These are phyloP conservation scores for Pythium guiyangense DNA, from an alignment of 352 stramenopile genomes.

Conservation along the genomic window DNA sequence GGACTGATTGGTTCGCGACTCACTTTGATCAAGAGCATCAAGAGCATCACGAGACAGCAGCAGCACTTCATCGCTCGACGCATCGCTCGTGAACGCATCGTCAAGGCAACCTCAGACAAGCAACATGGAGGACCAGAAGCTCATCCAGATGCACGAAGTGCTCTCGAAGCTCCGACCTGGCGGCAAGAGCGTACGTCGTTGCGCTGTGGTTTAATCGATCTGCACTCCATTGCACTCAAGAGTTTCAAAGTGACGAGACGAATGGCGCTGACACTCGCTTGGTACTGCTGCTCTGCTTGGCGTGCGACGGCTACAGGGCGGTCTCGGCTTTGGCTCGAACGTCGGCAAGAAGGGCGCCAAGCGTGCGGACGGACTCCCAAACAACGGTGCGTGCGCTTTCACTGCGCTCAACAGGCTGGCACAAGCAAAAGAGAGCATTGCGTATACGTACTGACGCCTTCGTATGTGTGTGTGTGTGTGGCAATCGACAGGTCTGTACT, in stretches of 20 bases:
- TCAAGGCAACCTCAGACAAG: not conserved
- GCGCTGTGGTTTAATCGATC: not conserved
- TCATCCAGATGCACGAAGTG: constrained; percentile 81
- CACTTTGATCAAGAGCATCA: too few species aligned
- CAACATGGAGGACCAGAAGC: constrained; percentile 79
- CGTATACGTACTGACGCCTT: not conserved
- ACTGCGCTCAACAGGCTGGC: not conserved
- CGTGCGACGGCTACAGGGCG: too few species aligned
- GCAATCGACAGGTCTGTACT: constrained; percentile 45
- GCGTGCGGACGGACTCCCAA: constrained; percentile 65
- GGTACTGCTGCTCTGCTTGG: not conserved
- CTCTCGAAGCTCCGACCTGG: constrained; percentile 79
- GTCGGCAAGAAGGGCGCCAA: constrained; percentile 50
- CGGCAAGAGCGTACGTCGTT: constrained; percentile 61
- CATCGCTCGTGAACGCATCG: too few species aligned
- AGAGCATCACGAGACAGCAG: too few species aligned
- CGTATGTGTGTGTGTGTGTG: too few species aligned
- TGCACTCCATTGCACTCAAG: not conserved
- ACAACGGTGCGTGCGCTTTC: constrained; percentile 39
- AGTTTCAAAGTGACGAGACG: not conserved
- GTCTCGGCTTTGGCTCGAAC: constrained; percentile 57
- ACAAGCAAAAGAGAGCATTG: too few species aligned
- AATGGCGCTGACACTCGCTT: constrained; percentile 12
- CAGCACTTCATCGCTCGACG: not conserved
- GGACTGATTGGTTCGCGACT: too few species aligned